phyloP scores from a whole-genome alignment of 768 basidiomycete species.

The Lentinus tigrinus region DNA sequence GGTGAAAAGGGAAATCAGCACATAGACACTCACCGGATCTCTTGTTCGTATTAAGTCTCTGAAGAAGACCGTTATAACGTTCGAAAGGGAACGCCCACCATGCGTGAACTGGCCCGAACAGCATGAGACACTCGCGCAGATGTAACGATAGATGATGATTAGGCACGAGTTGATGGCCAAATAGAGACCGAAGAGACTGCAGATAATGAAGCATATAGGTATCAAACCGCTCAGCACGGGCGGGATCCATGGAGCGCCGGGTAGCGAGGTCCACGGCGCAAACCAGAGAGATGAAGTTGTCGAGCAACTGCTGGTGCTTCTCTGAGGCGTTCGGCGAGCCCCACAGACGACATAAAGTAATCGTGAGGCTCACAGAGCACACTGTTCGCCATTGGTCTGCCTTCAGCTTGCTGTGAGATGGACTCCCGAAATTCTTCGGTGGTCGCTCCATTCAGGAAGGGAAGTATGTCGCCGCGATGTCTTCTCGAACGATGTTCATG shows the following conservation, averaged over 20 bases:
- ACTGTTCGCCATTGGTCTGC: conserved; percentile 37
- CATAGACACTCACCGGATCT: neutral
- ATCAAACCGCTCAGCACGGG: too few relatives aligned
- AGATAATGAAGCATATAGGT: too few relatives aligned
- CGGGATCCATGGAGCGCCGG: neutral
- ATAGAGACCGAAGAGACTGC: too few relatives aligned
- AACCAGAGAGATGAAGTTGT: conserved; percentile 30
- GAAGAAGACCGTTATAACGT: neutral
- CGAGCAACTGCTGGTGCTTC: conserved; percentile 12
- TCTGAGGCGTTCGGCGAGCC: conserved; percentile 6
- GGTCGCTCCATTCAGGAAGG: conserved; percentile 24
- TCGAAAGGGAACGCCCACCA: too few relatives aligned
- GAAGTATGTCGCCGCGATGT: neutral
- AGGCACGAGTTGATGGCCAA: conserved; percentile 20
- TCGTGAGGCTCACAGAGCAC: conserved; percentile 31
- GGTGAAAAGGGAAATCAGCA: too few relatives aligned
- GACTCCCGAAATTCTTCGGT: conserved; percentile 28
- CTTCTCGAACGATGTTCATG: neutral
- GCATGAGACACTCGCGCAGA: conserved; percentile 23
- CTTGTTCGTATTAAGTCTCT: neutral
- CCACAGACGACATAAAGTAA: conserved; percentile 39
- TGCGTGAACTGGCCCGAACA: conserved; percentile 30
- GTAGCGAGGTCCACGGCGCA: conserved; percentile 24
- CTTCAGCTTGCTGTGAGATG: conserved; percentile 31
- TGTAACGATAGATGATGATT: conserved; percentile 35